Evolutionary conservation across 2,329 filamentous ascomycete genomes (phyloP).

Genomic region (Rutstroemia sp.): DNA sequence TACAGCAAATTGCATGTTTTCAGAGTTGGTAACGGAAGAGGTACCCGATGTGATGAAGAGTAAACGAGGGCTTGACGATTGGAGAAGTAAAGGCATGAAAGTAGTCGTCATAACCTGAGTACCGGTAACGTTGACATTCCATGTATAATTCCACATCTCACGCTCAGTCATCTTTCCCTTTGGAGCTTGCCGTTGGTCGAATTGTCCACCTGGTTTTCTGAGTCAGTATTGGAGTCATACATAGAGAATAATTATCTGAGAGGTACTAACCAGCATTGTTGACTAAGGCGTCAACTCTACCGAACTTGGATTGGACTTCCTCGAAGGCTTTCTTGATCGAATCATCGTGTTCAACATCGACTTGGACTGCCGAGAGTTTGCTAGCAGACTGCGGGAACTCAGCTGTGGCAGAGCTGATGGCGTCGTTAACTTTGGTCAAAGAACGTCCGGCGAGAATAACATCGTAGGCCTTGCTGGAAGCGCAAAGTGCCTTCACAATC

Average conservation of each 20-base stretch:
- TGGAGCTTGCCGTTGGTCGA: slow-evolving; percentile 26
- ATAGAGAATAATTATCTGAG: slow-evolving; percentile 2
- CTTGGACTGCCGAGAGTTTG: slow-evolving; percentile 20
- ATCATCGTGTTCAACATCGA: slow-evolving; percentile 29
- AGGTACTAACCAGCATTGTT: slow-evolving; percentile 28
- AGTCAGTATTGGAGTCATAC: not conserved
- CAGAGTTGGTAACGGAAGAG: slow-evolving; percentile 29
- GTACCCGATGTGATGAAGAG: slow-evolving; percentile 41
- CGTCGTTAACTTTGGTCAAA: slow-evolving; percentile 34
- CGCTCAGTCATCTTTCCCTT: slow-evolving; percentile 28
- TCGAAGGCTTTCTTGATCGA: slow-evolving; percentile 29
- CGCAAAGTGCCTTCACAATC: slow-evolving; percentile 22
- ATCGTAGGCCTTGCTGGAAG: slow-evolving; percentile 12
- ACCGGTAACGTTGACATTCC: slow-evolving; percentile 37
- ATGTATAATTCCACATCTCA: slow-evolving; percentile 35
- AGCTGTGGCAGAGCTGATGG: slow-evolving; percentile 29
- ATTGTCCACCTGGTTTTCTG: slow-evolving; percentile 13
- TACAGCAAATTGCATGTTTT: slow-evolving; percentile 21
- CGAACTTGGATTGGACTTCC: slow-evolving; percentile 23
- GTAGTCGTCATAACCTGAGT: slow-evolving; percentile 32
- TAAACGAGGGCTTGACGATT: slow-evolving; percentile 37
- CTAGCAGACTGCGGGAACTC: slow-evolving; percentile 30
- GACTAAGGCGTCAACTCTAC: slow-evolving; percentile 31
- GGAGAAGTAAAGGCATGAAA: slow-evolving; percentile 36
- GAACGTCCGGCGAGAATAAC: slow-evolving; percentile 38